These are phyloP conservation scores for Botrytis sinoallii DNA, from an alignment of 2,329 filamentous ascomycete species.

Conservation along the genomic window DNA sequence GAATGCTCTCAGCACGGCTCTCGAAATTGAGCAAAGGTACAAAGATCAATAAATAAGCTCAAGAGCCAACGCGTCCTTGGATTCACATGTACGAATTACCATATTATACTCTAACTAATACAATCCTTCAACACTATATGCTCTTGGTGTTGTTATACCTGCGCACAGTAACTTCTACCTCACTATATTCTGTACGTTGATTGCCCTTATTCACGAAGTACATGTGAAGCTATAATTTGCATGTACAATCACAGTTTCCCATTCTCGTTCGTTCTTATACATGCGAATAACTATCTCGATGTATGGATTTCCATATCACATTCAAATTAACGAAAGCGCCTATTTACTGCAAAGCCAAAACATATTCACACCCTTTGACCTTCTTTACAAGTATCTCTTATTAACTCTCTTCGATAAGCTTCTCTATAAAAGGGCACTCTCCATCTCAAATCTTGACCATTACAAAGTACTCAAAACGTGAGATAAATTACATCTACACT, in stretches of 20 bases:
- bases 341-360: neutral
- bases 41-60: neutral
- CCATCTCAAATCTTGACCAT: neutral
- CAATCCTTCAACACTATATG: neutral
- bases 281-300: neutral
- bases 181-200: neutral
- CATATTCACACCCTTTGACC: neutral
- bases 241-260: neutral
- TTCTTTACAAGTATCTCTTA: neutral
- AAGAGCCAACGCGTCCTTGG: neutral
- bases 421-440: neutral
- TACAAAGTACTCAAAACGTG: neutral
- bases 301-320: neutral
- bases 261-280: neutral
- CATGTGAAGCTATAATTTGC: neutral
- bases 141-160: neutral
- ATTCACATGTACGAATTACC: neutral
- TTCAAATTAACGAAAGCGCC: neutral
- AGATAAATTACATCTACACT: neutral
- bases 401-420: neutral
- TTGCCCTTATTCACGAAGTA: neutral
- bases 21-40: neutral
- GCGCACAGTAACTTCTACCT: neutral
- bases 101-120: neutral
- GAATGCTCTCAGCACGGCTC: neutral